A percentile compares a stretch with the other conserved stretches of the same genome.
Conservation (phyloP, 2,329 filamentous ascomycete species). For the Podosphaera fusca region DNA sequence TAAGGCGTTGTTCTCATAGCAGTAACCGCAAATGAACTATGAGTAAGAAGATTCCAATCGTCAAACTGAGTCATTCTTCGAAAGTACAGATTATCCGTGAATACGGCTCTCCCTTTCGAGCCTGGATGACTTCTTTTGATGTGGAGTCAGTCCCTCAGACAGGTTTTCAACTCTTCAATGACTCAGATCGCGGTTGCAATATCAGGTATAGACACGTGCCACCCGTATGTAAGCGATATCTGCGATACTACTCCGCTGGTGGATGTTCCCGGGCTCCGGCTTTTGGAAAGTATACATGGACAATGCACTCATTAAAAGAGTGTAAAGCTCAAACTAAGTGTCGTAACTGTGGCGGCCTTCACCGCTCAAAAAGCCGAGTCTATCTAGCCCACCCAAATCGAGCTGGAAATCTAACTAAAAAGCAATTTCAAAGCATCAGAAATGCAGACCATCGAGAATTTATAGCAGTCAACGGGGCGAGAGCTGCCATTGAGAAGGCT, state of each 20-base stretch:
- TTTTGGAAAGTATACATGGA: background rate
- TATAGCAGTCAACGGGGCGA: background rate
- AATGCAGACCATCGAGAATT: background rate
- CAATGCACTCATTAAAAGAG: background rate
- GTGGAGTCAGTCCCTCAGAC: background rate
- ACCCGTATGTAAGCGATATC: background rate
- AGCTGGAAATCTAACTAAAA: background rate
- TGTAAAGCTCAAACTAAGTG: background rate
- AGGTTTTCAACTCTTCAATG: background rate
- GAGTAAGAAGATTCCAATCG: no score
- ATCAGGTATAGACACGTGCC: background rate
- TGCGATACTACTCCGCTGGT: background rate
- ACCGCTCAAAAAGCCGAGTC: background rate
- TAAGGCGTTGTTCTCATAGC: no score
- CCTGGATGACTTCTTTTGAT: background rate
- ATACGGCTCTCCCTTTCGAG: background rate
- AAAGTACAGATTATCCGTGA: background rate
- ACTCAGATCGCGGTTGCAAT: background rate
- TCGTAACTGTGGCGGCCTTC: background rate
- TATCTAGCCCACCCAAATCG: background rate
- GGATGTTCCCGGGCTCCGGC: no score
- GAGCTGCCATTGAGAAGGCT: background rate
- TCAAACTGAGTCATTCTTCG: no score
- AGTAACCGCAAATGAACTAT: no score
- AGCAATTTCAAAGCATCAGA: background rate